phyloP scores from a whole-genome alignment of 306 rosid species.

The Inga leiocalycina region DNA sequence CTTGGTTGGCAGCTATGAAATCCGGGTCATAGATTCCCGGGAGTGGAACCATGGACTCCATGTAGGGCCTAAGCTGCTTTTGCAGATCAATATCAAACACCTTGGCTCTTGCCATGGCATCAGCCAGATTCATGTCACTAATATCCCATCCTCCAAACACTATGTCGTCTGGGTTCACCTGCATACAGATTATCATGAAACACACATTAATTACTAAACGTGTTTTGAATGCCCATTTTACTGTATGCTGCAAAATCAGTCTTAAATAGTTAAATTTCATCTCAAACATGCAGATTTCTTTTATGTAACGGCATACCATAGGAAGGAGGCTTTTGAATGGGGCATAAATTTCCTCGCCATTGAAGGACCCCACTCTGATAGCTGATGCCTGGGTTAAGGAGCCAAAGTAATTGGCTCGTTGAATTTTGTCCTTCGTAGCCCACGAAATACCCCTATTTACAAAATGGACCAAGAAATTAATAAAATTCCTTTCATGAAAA shows the following conservation, averaged over 20 bases:
- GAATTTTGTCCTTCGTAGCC: constrained; percentile 96
- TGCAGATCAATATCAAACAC: constrained; percentile 95
- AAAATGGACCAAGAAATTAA: not conserved
- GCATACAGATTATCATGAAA: not conserved
- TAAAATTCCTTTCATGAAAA: not conserved
- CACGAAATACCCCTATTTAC: constrained; percentile 84
- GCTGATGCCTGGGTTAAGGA: constrained; percentile 91
- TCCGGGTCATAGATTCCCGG: constrained; percentile 93
- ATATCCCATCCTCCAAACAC: constrained; percentile 99
- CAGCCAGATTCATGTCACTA: constrained; percentile 90
- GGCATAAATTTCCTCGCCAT: constrained; percentile 94
- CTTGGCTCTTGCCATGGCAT: constrained; percentile 91
- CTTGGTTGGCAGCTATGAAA: constrained; percentile 97
- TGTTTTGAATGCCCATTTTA: not conserved
- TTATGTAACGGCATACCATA: constrained; percentile 53
- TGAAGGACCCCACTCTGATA: constrained; percentile 85
- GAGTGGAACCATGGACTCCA: constrained; percentile 96
- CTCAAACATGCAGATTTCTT: not conserved
- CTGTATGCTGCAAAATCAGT: not conserved
- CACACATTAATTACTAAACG: not conserved
- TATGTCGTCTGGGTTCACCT: constrained; percentile 95
- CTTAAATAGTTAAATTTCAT: not conserved
- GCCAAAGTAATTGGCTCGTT: constrained; percentile 92
- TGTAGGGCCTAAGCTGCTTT: constrained; percentile 91
- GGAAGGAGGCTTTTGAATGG: constrained; percentile 96